Conservation (phyloP, 1,284 basidiomycete species). For the Inonotus obliquus region DNA sequence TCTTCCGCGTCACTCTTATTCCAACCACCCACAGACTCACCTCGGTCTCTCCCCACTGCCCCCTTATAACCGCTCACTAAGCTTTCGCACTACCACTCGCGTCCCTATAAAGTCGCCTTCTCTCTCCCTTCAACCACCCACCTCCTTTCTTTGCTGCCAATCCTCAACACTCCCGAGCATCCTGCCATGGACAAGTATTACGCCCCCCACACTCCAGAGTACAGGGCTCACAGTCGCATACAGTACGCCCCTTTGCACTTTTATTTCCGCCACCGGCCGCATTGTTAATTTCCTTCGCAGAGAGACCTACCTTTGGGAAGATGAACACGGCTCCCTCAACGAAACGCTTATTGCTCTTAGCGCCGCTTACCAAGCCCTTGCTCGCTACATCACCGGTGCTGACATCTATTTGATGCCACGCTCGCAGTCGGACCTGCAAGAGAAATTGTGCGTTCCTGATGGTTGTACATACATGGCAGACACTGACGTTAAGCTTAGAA, state of each 20-base stretch:
- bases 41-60: neutral
- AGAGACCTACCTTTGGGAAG: constrained; percentile 65
- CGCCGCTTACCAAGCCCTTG: constrained; percentile 40
- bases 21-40: neutral
- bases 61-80: constrained; percentile 1
- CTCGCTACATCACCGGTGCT: constrained; percentile 35
- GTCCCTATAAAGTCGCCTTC: neutral
- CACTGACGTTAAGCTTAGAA: constrained; percentile 33
- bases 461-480: constrained; percentile 8
- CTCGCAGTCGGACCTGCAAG: constrained; percentile 60
- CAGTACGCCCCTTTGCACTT: constrained; percentile 41
- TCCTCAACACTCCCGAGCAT: neutral
- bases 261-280: constrained; percentile 15
- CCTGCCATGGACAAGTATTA: constrained; percentile 63
- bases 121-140: neutral
- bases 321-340: constrained; percentile 37
- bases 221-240: constrained; percentile 60
- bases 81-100: neutral
- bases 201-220: constrained; percentile 67
- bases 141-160: neutral
- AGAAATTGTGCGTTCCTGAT: constrained; percentile 52
- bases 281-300: constrained; percentile 32
- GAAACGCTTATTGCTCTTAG: constrained; percentile 69
- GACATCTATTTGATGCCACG: constrained; percentile 69
- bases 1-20: neutral